Evolutionary conservation across 108 stramenopile genomes (phyloP).

Genomic region (Nannochloropsis salina): DNA sequence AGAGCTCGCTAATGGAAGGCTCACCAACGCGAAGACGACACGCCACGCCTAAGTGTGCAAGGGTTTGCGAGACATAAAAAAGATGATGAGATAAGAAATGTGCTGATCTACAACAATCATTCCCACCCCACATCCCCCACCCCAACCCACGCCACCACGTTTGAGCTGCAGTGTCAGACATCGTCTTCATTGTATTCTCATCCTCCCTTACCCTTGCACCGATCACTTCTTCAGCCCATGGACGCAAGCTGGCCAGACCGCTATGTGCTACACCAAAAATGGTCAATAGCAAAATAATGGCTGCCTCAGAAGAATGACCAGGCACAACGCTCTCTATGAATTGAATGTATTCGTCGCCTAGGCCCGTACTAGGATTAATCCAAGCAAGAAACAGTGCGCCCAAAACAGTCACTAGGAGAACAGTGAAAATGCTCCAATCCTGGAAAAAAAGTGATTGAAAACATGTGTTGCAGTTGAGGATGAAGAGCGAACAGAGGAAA

Average conservation of each 20-base stretch:
- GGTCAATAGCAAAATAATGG: conserved; percentile 63
- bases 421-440: conserved; percentile 47
- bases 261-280: conserved; percentile 84
- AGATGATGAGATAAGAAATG: neutral
- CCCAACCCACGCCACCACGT: too few species aligned
- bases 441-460: neutral
- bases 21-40: conserved; percentile 82
- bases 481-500: too few species aligned
- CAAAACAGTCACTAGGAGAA: conserved; percentile 46
- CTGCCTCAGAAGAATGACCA: conserved; percentile 58
- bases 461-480: too few species aligned
- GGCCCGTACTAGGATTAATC: conserved; percentile 45
- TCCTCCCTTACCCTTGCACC: conserved; percentile 61
- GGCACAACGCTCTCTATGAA: conserved; percentile 60
- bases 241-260: conserved; percentile 84
- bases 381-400: conserved; percentile 44
- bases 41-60: conserved; percentile 60
- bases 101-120: too few species aligned
- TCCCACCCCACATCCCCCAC: too few species aligned
- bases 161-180: too few species aligned
- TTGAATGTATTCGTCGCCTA: conserved; percentile 69
- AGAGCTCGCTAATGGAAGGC: conserved; percentile 75
- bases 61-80: neutral
- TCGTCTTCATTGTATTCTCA: neutral
- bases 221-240: conserved; percentile 75